Base-by-base conservation (phyloP, 2,329 filamentous ascomycete genomes). In the Waltergamsia citrina region DNA sequence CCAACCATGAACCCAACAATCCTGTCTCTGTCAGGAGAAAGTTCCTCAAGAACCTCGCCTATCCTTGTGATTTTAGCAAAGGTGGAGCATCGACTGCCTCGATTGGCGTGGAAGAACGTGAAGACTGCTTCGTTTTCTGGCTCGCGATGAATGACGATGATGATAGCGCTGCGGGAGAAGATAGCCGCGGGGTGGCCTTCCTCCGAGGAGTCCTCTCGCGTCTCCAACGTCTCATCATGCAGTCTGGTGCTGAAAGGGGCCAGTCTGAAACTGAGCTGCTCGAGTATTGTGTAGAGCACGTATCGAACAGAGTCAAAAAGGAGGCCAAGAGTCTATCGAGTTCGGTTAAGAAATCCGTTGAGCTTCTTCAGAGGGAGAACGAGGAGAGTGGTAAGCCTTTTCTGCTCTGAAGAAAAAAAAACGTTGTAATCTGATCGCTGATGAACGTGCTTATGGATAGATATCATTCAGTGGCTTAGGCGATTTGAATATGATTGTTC, bases 1-100 rank as follows among this genome's bases (percentile, higher is more conserved):
- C n/a, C n/a, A n/a, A n/a, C n/a, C n/a, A n/a, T n/a, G n/a, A n/a
- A n/a, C n/a, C n/a, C n/a, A n/a, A n/a, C n/a, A n/a, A n/a, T n/a
- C n/a, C n/a, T n/a, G n/a, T n/a, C n/a, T n/a, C n/a, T n/a, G n/a
- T n/a, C n/a, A n/a, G n/a, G n/a, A n/a, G 36, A 21, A 34, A 52
- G 3, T 59, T 69, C 18, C 46, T 64, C 1, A 47, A 53, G 4
- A 56, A 58, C 19, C 43, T 70, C 2, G 52, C 62, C 7, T 66
- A 60, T 41, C 41, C 71, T 6, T 68, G 63, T 39, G 67, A 69
- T 35, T 57, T 57, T 31, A 40, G 49, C 1, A 69, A 67, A 39
- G 66, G 67, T 0, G 67, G 67, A 3, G 41, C 49, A 3, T 57
- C 57, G 0, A 61, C 58, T n/a, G 60, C 67, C 1, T 56, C 67